A percentile compares a stretch with the other conserved stretches of the same genome.
phyloP scores from a whole-genome alignment of 176 grass and related monocot species.

The Oryza longistaminata region DNA sequence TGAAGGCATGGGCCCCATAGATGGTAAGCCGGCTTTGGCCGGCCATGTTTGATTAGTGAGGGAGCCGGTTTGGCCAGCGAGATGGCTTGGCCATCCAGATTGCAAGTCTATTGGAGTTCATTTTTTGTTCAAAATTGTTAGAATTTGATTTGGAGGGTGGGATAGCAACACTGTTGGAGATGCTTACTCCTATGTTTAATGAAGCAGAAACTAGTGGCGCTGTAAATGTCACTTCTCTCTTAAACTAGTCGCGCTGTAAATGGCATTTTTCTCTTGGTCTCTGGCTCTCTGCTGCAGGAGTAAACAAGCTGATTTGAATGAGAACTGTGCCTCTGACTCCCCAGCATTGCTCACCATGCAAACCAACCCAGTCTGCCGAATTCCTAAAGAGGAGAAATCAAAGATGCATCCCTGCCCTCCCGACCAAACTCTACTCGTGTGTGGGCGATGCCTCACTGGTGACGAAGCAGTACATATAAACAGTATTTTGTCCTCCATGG shows the following conservation, averaged over 20 bases:
- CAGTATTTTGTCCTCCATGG: background rate
- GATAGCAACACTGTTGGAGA: no score
- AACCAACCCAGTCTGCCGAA: background rate
- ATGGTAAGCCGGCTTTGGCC: no score
- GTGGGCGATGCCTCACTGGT: background rate
- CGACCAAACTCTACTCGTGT: slow-evolving; percentile 19
- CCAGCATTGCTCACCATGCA: background rate
- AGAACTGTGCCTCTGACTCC: background rate
- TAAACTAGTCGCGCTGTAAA: background rate
- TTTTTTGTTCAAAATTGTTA: no score
- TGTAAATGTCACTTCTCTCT: no score
- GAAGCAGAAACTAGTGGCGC: no score
- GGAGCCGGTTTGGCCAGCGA: no score
- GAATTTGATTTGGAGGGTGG: no score
- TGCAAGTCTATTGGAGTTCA: no score
- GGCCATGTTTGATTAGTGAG: no score
- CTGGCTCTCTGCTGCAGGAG: background rate
- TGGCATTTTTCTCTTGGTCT: background rate
- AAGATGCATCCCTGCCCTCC: background rate
- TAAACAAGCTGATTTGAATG: background rate
- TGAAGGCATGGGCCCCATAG: no score
- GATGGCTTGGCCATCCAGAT: no score
- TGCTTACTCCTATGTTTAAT: no score
- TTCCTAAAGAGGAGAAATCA: background rate
- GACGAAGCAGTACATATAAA: slow-evolving; percentile 26